These are phyloP conservation scores for Tilletia horrida DNA, from an alignment of 1,284 basidiomycete genomes.

Conservation along the genomic window DNA sequence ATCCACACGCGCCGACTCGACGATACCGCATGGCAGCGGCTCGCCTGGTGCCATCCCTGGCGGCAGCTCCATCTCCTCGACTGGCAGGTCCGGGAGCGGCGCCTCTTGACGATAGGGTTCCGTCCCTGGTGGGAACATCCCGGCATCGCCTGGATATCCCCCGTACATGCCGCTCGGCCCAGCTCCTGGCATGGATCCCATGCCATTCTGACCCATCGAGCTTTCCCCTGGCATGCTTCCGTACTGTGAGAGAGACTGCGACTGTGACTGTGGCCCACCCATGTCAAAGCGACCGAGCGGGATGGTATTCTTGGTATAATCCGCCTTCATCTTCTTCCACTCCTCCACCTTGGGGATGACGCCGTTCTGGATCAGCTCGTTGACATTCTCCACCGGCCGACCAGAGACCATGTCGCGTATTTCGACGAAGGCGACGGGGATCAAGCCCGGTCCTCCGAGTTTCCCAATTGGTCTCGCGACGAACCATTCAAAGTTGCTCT, in stretches of 20 bases:
- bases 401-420: constrained; percentile 85
- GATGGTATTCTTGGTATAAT: constrained; percentile 94
- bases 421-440: constrained; percentile 93
- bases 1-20: constrained; percentile 83
- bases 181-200: constrained; percentile 2
- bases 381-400: constrained; percentile 63
- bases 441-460: constrained; percentile 89
- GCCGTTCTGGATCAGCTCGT: constrained; percentile 74
- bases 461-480: constrained; percentile 59
- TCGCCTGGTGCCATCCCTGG: constrained; percentile 41
- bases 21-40: constrained; percentile 62
- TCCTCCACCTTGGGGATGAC: constrained; percentile 91
- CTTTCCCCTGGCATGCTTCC: background rate
- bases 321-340: constrained; percentile 92
- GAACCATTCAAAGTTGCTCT: constrained; percentile 47
- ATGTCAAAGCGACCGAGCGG: constrained; percentile 81
- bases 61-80: constrained; percentile 31
- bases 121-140: constrained; percentile 4
- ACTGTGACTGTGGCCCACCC: constrained; percentile 11
- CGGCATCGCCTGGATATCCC: background rate
- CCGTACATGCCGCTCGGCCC: background rate
- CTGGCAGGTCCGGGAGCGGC: constrained; percentile 5
- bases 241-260: constrained; percentile 26
- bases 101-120: background rate
- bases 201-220: background rate